Conservation (phyloP, 805 yeast species). For the Kuraishia floccosa region DNA sequence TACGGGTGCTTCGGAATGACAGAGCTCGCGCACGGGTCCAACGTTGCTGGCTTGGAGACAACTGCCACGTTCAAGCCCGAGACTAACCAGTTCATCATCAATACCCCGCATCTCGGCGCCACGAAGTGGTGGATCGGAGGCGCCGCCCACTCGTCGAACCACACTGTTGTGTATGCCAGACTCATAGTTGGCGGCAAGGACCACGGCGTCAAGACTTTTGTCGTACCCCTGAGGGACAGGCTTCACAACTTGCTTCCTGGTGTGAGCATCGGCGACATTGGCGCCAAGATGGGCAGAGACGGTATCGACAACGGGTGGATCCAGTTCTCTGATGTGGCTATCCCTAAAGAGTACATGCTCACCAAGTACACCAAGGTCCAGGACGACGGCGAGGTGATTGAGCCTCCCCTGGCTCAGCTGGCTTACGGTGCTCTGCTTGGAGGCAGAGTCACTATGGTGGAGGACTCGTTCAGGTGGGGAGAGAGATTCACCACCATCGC, state of each 20-base stretch:
- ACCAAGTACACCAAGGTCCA: conserved; percentile 68
- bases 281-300: conserved; percentile 92
- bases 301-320: conserved; percentile 98
- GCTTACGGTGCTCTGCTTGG: conserved; percentile 80
- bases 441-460: conserved; percentile 87
- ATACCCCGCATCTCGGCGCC: conserved; percentile 87
- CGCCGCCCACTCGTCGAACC: conserved; percentile 91
- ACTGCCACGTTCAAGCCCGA: conserved; percentile 67
- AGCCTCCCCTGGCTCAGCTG: conserved; percentile 81
- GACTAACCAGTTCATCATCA: conserved; percentile 58
- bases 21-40: conserved; percentile 87
- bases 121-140: conserved; percentile 99
- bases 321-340: conserved; percentile 73
- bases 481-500: conserved; percentile 79
- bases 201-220: conserved; percentile 86
- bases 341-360: conserved; percentile 78
- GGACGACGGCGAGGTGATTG: conserved; percentile 54
- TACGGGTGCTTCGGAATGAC: conserved; percentile 94
- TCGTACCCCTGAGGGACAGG: conserved; percentile 78
- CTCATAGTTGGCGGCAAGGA: conserved; percentile 73
- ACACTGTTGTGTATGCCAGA: conserved; percentile 77
- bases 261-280: conserved; percentile 80
- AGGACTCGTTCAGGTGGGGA: conserved; percentile 73
- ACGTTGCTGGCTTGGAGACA: conserved; percentile 90
- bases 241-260: conserved; percentile 71